Evolutionary conservation across 768 basidiomycete genomes (phyloP).

Genomic region (Porpolomopsis calyptriformis): DNA sequence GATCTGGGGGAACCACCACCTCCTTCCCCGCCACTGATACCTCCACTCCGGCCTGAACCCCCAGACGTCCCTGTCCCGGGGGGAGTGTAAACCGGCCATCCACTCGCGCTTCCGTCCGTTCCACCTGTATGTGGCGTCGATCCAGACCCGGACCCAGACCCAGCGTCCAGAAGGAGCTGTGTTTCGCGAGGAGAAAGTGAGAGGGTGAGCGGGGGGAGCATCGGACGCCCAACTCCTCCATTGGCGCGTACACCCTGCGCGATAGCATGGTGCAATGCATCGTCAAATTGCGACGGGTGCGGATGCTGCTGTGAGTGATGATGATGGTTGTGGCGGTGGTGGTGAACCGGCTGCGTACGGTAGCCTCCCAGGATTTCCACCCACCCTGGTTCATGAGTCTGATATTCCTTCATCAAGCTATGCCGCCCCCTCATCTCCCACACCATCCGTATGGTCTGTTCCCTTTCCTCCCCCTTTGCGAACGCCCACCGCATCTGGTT

Average conservation of each 20-base stretch:
- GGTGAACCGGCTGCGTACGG: neutral
- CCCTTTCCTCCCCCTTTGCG: slow-evolving; percentile 63
- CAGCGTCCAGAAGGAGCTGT: slow-evolving; percentile 19
- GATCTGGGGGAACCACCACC: neutral
- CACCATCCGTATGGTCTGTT: slow-evolving; percentile 46
- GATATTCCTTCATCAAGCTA: neutral
- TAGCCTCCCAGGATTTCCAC: neutral
- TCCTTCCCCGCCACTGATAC: neutral
- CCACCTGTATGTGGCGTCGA: slow-evolving; percentile 41
- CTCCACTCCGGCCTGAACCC: slow-evolving; percentile 15
- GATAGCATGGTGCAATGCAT: neutral
- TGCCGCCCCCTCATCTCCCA: slow-evolving; percentile 31
- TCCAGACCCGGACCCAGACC: slow-evolving; percentile 33
- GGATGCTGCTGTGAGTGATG: neutral
- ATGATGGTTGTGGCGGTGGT: neutral
- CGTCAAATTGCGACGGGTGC: neutral
- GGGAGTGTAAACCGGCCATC: slow-evolving; percentile 56
- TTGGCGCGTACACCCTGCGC: neutral
- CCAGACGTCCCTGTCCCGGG: slow-evolving; percentile 47
- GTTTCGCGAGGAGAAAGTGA: slow-evolving; percentile 27
- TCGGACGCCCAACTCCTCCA: slow-evolving; percentile 29
- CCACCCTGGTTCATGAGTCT: neutral
- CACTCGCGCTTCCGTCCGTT: slow-evolving; percentile 23
- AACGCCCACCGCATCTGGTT: slow-evolving; percentile 74
- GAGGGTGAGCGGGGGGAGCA: slow-evolving; percentile 35